Conservation (phyloP, 2,329 filamentous ascomycete genomes). For the Aspergillus uvarum region DNA sequence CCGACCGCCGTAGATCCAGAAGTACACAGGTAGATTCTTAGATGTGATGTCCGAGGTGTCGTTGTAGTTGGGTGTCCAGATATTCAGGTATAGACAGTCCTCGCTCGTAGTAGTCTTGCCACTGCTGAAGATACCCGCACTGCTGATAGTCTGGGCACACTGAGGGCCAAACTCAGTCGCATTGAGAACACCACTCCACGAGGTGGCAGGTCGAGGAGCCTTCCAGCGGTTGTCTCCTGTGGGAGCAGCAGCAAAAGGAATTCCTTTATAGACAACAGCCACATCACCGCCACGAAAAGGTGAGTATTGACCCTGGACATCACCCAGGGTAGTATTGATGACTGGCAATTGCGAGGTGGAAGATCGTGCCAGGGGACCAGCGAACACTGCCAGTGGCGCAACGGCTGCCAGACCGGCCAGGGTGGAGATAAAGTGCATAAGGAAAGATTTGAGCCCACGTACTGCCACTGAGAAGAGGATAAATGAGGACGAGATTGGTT, state of each 20-base stretch:
- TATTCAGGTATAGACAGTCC: constrained; percentile 25
- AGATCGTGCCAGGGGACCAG: neutral
- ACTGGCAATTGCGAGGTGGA: neutral
- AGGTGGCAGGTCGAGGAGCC: neutral
- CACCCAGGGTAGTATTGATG: constrained; percentile 17
- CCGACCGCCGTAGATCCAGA: constrained; percentile 23
- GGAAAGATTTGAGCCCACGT: neutral
- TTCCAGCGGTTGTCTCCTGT: constrained; percentile 13
- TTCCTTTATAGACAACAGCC: constrained; percentile 24
- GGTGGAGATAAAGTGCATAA: constrained; percentile 1
- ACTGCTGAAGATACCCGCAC: constrained; percentile 21
- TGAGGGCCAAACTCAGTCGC: constrained; percentile 22
- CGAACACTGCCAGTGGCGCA: constrained; percentile 1
- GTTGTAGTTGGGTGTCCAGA: constrained; percentile 27
- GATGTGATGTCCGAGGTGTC: constrained; percentile 11
- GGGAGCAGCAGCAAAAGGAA: constrained; percentile 22
- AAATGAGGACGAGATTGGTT: neutral
- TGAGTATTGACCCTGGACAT: constrained; percentile 24
- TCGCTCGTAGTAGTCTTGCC: constrained; percentile 36
- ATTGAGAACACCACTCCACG: constrained; percentile 16
- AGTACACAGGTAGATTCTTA: constrained; percentile 26
- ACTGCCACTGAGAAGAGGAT: neutral
- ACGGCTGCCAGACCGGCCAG: neutral
- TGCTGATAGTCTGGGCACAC: constrained; percentile 25
- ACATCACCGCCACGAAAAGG: constrained; percentile 22